These are phyloP conservation scores for Candida taoyuanica DNA, from an alignment of 805 yeast species.

Conservation along the genomic window DNA sequence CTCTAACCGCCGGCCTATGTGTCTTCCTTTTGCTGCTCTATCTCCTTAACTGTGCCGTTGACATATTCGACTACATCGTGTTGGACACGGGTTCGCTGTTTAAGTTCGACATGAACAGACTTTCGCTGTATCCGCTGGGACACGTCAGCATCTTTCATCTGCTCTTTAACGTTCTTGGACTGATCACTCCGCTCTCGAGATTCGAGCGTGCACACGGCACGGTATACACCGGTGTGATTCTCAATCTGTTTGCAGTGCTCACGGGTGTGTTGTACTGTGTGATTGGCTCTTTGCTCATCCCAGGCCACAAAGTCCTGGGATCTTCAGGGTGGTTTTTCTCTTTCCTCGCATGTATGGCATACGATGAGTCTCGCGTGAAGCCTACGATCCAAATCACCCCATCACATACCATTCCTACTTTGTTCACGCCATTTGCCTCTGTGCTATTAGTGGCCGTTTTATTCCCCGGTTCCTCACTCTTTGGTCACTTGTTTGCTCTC, in stretches of 20 bases:
- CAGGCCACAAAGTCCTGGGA: slow-evolving; percentile 54
- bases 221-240: slow-evolving; percentile 74
- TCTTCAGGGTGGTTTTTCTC: slow-evolving; percentile 72
- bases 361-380: slow-evolving; percentile 35
- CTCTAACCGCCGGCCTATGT: slow-evolving; percentile 57
- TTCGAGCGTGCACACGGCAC: slow-evolving; percentile 80
- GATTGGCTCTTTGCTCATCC: slow-evolving; percentile 39
- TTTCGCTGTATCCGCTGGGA: slow-evolving; percentile 66
- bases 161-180: slow-evolving; percentile 49
- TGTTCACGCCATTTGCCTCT: slow-evolving; percentile 50
- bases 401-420: slow-evolving; percentile 50
- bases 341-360: slow-evolving; percentile 57
- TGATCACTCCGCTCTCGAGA: slow-evolving; percentile 54
- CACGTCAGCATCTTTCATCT: slow-evolving; percentile 63
- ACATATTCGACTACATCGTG: slow-evolving; percentile 36
- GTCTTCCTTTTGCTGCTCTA: slow-evolving; percentile 48
- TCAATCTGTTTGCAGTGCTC: slow-evolving; percentile 65
- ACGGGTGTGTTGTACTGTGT: slow-evolving; percentile 42
- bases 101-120: slow-evolving; percentile 33
- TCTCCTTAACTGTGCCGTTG: slow-evolving; percentile 29
- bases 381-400: slow-evolving; percentile 39
- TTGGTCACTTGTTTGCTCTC: slow-evolving; percentile 71
- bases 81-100: slow-evolving; percentile 55
- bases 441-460: slow-evolving; percentile 46
- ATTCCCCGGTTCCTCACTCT: slow-evolving; percentile 62